phyloP scores from a whole-genome alignment of 2,329 filamentous ascomycete genomes.

The Curvularia verruculosa region DNA sequence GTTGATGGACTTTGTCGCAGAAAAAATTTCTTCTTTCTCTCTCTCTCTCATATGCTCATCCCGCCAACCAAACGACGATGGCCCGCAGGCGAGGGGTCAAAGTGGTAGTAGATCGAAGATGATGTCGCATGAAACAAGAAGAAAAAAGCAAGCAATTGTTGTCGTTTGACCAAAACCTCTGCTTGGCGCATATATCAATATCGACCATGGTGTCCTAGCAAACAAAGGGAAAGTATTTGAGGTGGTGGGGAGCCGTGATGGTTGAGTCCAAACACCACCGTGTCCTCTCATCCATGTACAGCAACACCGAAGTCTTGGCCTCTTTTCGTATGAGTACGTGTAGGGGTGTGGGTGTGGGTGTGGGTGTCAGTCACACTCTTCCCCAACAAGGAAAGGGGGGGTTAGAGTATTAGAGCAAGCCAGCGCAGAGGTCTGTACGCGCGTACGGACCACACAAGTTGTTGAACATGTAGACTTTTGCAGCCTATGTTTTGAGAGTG shows the following conservation, averaged over 20 bases:
- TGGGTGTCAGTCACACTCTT: background rate
- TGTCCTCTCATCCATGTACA: background rate
- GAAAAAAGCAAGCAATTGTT: background rate
- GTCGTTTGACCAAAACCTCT: background rate
- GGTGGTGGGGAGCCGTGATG: slow-evolving; percentile 5
- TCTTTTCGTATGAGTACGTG: background rate
- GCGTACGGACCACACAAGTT: background rate
- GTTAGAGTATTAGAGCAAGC: too few species aligned
- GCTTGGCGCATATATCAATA: background rate
- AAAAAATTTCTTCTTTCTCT: background rate
- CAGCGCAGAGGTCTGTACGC: background rate
- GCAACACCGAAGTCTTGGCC: background rate
- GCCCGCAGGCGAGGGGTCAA: background rate
- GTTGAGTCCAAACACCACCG: background rate
- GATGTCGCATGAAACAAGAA: background rate
- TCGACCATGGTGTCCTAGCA: background rate
- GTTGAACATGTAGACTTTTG: background rate
- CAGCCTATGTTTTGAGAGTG: background rate
- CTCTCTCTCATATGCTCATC: too few species aligned
- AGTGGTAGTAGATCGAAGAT: background rate
- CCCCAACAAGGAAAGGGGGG: background rate
- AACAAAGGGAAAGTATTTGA: background rate
- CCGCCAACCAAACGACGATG: background rate
- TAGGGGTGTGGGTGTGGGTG: background rate
- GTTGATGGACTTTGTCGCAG: background rate